These are phyloP conservation scores for Thraustotheca clavata DNA, from an alignment of 352 stramenopile genomes.

Conservation along the genomic window DNA sequence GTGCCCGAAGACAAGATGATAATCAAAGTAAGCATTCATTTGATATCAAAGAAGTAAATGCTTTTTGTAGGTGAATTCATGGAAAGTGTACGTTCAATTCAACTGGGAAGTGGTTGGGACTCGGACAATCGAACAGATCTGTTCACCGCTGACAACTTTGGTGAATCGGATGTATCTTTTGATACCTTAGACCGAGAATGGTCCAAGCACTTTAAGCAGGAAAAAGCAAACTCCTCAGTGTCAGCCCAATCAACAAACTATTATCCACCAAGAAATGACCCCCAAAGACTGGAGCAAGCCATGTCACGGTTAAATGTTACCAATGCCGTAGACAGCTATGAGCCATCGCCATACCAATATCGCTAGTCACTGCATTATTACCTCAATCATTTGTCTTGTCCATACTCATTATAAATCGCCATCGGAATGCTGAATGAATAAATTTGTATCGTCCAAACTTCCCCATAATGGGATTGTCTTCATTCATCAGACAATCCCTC, in stretches of 20 bases:
- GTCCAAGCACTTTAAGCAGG: slow-evolving; percentile 4
- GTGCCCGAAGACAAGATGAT: not conserved
- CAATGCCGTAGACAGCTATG: not conserved
- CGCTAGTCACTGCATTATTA: no score
- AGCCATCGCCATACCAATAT: slow-evolving; percentile 5
- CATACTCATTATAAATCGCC: no score
- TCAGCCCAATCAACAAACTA: not conserved
- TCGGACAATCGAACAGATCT: slow-evolving; percentile 1
- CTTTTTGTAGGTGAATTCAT: slow-evolving; percentile 3
- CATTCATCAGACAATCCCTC: no score
- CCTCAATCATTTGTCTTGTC: no score
- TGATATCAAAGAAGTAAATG: not conserved
- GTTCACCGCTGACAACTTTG: slow-evolving; percentile 12
- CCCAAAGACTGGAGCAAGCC: not conserved
- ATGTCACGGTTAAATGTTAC: not conserved
- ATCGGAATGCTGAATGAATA: no score
- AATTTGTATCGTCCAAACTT: no score
- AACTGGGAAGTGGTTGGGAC: slow-evolving; percentile 7
- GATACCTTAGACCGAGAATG: slow-evolving; percentile 12
- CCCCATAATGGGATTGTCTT: no score
- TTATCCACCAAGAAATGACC: not conserved
- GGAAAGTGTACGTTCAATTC: slow-evolving; percentile 15
- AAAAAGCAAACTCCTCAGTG: not conserved
- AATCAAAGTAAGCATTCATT: not conserved
- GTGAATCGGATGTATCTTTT: slow-evolving; percentile 12